These are phyloP conservation scores for Wickerhamiella dianesei DNA, from an alignment of 805 yeast species.

Conservation along the genomic window DNA sequence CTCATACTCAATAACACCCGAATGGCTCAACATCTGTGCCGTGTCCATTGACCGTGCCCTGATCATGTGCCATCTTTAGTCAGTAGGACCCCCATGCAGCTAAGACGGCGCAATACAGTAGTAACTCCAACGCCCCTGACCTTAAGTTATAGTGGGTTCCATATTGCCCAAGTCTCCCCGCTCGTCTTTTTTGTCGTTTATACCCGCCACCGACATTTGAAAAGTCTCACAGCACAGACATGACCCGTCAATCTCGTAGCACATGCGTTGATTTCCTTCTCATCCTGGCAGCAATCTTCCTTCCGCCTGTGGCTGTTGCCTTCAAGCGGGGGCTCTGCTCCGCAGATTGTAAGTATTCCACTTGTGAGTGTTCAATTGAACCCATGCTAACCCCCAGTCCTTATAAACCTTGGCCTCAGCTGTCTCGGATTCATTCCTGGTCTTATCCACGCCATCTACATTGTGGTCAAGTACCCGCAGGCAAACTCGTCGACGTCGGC, in stretches of 20 bases:
- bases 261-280: conserved; percentile 46
- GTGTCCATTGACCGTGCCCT: too few relatives aligned
- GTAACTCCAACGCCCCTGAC: too few relatives aligned
- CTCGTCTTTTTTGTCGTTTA: neutral
- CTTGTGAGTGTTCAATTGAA: neutral
- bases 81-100: too few relatives aligned
- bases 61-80: too few relatives aligned
- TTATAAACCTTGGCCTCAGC: conserved; percentile 60
- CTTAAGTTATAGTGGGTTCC: too few relatives aligned
- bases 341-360: conserved; percentile 34
- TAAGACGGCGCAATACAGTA: too few relatives aligned
- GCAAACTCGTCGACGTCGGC: neutral
- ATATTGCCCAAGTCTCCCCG: too few relatives aligned
- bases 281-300: conserved; percentile 52
- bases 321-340: conserved; percentile 61
- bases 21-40: too few relatives aligned
- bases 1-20: too few relatives aligned
- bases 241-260: conserved; percentile 5
- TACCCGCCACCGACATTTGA: neutral
- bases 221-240: too few relatives aligned
- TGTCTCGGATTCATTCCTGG: conserved; percentile 67
- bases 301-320: conserved; percentile 71
- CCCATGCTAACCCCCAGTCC: conserved; percentile 10
- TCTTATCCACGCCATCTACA: conserved; percentile 61
- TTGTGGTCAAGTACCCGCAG: conserved; percentile 56